Evolutionary conservation across 495 filamentous ascomycete species (phyloP), one percentile per base, ranked within the genome.

Genomic region (Schizothecium vesticola): DNA sequence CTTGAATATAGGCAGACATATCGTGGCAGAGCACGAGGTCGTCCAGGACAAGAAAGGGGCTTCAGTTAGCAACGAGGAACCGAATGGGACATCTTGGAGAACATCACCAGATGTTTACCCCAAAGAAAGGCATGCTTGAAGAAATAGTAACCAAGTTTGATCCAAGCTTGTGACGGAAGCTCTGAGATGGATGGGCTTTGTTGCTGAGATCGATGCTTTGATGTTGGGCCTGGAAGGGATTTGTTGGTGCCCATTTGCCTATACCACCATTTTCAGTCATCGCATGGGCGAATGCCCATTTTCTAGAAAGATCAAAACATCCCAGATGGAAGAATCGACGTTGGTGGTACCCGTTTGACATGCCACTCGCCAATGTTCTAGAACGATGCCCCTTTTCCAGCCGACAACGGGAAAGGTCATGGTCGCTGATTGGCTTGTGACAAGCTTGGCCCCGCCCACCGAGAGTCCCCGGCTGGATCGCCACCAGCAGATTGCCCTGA

Each of bases 301-400:
- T 51, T n/a, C 33, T 29, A 29, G 31, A 33, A 33, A 33, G 10
- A 33, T 33, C 28, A 29, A 29, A 29, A 10, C 8, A 19, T 51
- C 19, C 6, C 16, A n/a, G 43, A 51, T 51, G 13, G 16, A 33
- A 51, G 43, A 51, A 6, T 8, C 43, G 19, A 61, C 25, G 23
- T 61, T 23, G 23, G 59, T 29, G 24, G 25, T 13, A 24, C 23
- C 22, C 23, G 59, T 36, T 26, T 65, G 63, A 64, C 71, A 73
- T 66, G 31, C 66, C 71, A 70, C 66, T 21, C 51, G 26, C 29
- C 33, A 57, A 63, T 19, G 24, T 66, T 73, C 69, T 73, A 63
- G 71, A 70, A 66, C 70, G 63, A 68, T 63, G 58, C 60, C 61
- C 69, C 68, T 63, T 67, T 59, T 51, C 56, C 12, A 55, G 58